Base-by-base conservation (phyloP, 2,329 filamentous ascomycete genomes). In the Neonectria coccinea region DNA sequence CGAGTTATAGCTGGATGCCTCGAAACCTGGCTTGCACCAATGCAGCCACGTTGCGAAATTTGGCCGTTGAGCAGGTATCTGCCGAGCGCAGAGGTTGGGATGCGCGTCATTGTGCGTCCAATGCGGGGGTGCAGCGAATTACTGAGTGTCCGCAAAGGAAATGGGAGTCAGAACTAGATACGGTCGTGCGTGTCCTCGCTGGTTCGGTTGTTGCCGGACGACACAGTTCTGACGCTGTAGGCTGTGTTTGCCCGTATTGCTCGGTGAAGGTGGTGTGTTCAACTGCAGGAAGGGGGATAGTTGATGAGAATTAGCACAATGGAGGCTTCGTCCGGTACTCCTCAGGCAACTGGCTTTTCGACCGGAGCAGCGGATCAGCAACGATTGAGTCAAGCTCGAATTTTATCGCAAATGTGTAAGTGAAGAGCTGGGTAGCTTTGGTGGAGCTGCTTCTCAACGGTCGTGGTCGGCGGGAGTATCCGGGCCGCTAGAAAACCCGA, bases 41-140 rank as follows among this genome's bases (percentile, higher is more conserved):
- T 68, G 68, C 85, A 87, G 44, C 81, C 83, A 47, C 72, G 74
- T 4, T 74, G 76, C 14, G 78, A 75, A 20, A 86, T 67, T 51
- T 80, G 80, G 6, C 85, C 85, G 11, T 76, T 70, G 11, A 87
- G 79, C 48, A 87, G 74, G 63, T 87, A 87, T 66, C 77, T 81
- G 70, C 83, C 80, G 11, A 87, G 78, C 44, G 81, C 79, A 8
- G 78, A 69, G 3, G 81, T 78, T 22, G 83, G 75, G 44, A 83
- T 77, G 29, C 81, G 83, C 20, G 77, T 68, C 85, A 87, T 87
- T 42, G n/a, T 62, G 42, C 42, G 41, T 47, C 51, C 41, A 47
- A 48, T 20, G 50, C 33, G 42, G 42, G 29, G 20, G 11, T 25
- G 20, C 4, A 5, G 11, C 41, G 31, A 20, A 11, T 18, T 22